phyloP scores from a whole-genome alignment of 768 basidiomycete species.

The Lactarius vividus region DNA sequence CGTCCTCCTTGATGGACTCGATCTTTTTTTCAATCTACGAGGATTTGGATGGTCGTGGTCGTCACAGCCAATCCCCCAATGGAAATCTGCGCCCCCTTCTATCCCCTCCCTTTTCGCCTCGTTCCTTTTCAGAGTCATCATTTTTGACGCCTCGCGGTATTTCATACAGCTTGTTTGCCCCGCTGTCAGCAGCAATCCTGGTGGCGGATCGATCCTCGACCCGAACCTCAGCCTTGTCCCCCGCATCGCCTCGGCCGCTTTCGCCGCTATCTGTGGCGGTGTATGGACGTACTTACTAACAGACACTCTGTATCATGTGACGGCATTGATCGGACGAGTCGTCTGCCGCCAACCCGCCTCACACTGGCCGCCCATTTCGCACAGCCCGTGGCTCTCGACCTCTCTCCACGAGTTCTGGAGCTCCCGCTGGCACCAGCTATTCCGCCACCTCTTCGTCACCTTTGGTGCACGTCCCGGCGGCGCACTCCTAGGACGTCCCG shows the following conservation, averaged over 20 bases:
- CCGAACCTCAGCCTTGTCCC: background rate
- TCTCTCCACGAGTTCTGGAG: conserved; percentile 42
- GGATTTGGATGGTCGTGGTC: conserved; percentile 11
- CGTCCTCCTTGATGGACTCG: conserved; percentile 16
- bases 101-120: background rate
- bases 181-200: background rate
- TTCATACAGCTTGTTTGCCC: conserved; percentile 8
- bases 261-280: conserved; percentile 16
- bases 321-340: conserved; percentile 20
- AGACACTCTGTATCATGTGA: conserved; percentile 28
- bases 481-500: conserved; percentile 27
- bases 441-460: conserved; percentile 36
- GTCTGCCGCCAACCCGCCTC: no score
- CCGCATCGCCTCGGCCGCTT: background rate
- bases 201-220: conserved; percentile 5
- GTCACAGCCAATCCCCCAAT: background rate
- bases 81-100: background rate
- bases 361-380: no score
- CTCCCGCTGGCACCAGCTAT: background rate
- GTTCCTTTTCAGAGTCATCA: background rate
- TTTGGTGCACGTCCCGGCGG: conserved; percentile 36
- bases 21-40: conserved; percentile 15
- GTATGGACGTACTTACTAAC: conserved; percentile 17
- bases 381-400: conserved; percentile 26
- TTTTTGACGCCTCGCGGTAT: conserved; percentile 8